phyloP scores from a whole-genome alignment of 306 rosid genomes.

The Betula pendula region DNA sequence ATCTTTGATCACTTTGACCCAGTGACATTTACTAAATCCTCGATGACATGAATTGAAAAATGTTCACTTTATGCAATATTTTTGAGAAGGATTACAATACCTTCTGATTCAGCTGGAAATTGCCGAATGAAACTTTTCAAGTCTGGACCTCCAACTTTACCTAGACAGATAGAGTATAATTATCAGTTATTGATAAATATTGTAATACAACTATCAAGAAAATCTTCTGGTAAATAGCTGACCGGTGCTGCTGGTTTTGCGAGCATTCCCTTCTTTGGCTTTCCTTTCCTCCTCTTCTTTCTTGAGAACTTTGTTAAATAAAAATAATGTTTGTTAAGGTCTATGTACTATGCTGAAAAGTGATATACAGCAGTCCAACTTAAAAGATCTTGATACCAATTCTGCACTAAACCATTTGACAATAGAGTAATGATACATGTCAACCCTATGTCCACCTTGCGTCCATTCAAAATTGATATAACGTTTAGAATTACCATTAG shows the following conservation, averaged over 20 bases:
- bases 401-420: neutral
- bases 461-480: too few relatives aligned
- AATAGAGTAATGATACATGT: too few relatives aligned
- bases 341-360: conserved; percentile 20
- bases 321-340: conserved; percentile 26
- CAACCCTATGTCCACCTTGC: too few relatives aligned
- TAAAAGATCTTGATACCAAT: conserved; percentile 1
- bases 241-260: conserved; percentile 57
- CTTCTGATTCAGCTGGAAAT: conserved; percentile 67
- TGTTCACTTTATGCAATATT: neutral
- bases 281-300: conserved; percentile 85
- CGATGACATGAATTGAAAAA: neutral
- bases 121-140: conserved; percentile 83
- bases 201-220: conserved; percentile 13
- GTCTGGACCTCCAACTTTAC: conserved; percentile 69
- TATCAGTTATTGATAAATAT: conserved; percentile 20
- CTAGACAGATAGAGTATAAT: conserved; percentile 34
- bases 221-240: conserved; percentile 28
- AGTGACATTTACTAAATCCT: neutral
- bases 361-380: neutral
- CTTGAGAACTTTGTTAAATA: conserved; percentile 61
- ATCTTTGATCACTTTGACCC: neutral
- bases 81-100: conserved; percentile 30
- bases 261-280: conserved; percentile 58
- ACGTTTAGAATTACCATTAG: too few relatives aligned